Percentiles rank a stretch among this genome's conserved stretches.
Evolutionary conservation across 2,329 filamentous ascomycete species (phyloP).

Genomic region (Paecilomyces formosus): DNA sequence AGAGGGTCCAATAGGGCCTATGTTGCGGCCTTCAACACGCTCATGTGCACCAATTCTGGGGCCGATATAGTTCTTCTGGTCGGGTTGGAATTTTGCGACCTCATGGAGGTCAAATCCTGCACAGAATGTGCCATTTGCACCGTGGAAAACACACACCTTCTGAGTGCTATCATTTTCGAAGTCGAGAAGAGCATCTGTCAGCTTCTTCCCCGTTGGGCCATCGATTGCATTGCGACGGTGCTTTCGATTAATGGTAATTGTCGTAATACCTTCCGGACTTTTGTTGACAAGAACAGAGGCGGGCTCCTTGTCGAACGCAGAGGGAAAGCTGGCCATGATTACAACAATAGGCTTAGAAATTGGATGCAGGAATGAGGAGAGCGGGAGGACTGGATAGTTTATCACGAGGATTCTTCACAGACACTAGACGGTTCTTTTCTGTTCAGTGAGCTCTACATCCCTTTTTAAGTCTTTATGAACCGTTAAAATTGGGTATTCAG

Average conservation of each 20-base stretch:
- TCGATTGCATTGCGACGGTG: slow-evolving; percentile 48
- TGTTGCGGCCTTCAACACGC: slow-evolving; percentile 28
- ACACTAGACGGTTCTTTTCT: too few relatives aligned
- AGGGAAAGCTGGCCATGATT: background rate
- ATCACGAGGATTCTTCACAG: too few relatives aligned
- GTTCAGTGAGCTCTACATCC: too few relatives aligned
- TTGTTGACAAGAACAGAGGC: slow-evolving; percentile 4
- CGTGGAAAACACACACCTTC: slow-evolving; percentile 47
- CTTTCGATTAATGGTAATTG: slow-evolving; percentile 49
- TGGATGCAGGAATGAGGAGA: too few relatives aligned
- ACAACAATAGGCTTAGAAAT: background rate
- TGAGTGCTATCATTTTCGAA: slow-evolving; percentile 46
- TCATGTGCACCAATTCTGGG: slow-evolving; percentile 14
- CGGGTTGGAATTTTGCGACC: slow-evolving; percentile 20
- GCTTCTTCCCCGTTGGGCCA: slow-evolving; percentile 38
- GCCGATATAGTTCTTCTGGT: slow-evolving; percentile 5
- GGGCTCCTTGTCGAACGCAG: background rate
- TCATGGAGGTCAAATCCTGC: slow-evolving; percentile 48
- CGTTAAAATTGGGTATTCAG: too few relatives aligned
- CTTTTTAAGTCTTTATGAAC: too few relatives aligned
- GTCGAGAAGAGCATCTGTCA: slow-evolving; percentile 41
- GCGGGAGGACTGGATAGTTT: too few relatives aligned
- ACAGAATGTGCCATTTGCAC: slow-evolving; percentile 44
- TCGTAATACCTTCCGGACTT: slow-evolving; percentile 40
- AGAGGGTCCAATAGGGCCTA: slow-evolving; percentile 48